Evolutionary conservation across 306 rosid species (phyloP).

Genomic region (Dalbergia cochinchinensis): DNA sequence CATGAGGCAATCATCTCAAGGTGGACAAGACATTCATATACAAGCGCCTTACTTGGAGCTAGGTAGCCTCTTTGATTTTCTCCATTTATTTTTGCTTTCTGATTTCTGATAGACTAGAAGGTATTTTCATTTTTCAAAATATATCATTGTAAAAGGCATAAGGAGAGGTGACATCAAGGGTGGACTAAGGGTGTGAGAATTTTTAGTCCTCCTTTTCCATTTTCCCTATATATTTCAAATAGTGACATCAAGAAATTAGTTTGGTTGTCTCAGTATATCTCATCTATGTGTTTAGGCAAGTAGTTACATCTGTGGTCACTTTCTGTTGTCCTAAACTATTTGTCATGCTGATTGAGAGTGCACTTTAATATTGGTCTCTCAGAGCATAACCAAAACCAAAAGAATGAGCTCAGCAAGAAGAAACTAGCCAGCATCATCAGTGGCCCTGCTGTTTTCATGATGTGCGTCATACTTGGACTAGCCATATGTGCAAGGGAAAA

Average conservation of each 20-base stretch:
- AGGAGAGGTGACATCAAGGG: background rate
- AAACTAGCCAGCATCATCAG: constrained; percentile 22
- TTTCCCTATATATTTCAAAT: too few relatives aligned
- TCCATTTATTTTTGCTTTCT: background rate
- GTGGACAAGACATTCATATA: constrained; percentile 39
- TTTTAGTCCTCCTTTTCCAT: too few relatives aligned
- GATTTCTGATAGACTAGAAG: background rate
- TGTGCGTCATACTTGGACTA: background rate
- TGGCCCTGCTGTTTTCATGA: background rate
- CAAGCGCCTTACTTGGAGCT: background rate
- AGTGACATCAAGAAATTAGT: too few relatives aligned
- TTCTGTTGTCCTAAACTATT: background rate
- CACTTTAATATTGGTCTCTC: background rate
- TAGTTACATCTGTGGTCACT: background rate
- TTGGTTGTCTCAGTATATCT: too few relatives aligned
- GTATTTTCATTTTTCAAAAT: background rate
- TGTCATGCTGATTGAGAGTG: background rate
- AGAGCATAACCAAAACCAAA: background rate
- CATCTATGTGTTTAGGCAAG: background rate
- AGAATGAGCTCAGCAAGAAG: constrained; percentile 4
- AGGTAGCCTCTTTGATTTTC: constrained; percentile 14
- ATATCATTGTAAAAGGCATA: background rate
- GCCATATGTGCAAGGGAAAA: constrained; percentile 12
- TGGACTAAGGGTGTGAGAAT: background rate
- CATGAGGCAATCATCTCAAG: constrained; percentile 21